Percentiles rank a stretch among this genome's conserved stretches.
phyloP scores from a whole-genome alignment of 2,329 filamentous ascomycete species.

The Clarireedia paspali region DNA sequence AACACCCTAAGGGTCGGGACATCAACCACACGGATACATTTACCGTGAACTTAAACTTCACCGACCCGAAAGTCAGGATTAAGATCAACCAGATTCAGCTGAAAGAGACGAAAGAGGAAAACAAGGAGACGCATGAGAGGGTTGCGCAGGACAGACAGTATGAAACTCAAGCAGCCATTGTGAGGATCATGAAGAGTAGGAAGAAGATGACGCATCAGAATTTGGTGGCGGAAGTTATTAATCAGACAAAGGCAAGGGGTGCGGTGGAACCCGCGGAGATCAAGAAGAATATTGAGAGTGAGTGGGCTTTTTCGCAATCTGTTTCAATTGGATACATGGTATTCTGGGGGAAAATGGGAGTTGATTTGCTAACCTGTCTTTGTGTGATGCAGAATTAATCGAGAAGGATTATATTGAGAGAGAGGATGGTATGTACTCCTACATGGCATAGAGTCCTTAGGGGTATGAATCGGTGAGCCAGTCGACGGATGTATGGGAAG shows the following conservation, averaged over 20 bases:
- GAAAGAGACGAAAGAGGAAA: conserved; percentile 92
- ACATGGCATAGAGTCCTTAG: conserved; percentile 48
- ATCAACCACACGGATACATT: conserved; percentile 76
- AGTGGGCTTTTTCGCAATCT: conserved; percentile 26
- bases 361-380: conserved; percentile 22
- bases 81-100: conserved; percentile 99
- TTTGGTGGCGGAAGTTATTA: conserved; percentile 86
- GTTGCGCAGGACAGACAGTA: conserved; percentile 86
- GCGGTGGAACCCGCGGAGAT: conserved; percentile 81
- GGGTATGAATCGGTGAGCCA: too few relatives aligned
- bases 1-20: conserved; percentile 78
- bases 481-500: too few relatives aligned
- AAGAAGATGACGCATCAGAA: conserved; percentile 84
- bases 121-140: conserved; percentile 85
- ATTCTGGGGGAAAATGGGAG: background rate
- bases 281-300: conserved; percentile 94
- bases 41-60: conserved; percentile 69
- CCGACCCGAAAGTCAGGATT: conserved; percentile 76
- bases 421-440: conserved; percentile 60
- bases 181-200: conserved; percentile 91
- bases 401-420: conserved; percentile 92
- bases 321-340: conserved; percentile 8
- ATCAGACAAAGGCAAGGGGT: conserved; percentile 77
- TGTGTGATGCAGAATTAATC: conserved; percentile 49
- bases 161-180: conserved; percentile 94